Evolutionary conservation across 2,329 filamentous ascomycete genomes (phyloP), one percentile per base, ranked within the genome.

Genomic region (Gaeumannomyces sp.): DNA sequence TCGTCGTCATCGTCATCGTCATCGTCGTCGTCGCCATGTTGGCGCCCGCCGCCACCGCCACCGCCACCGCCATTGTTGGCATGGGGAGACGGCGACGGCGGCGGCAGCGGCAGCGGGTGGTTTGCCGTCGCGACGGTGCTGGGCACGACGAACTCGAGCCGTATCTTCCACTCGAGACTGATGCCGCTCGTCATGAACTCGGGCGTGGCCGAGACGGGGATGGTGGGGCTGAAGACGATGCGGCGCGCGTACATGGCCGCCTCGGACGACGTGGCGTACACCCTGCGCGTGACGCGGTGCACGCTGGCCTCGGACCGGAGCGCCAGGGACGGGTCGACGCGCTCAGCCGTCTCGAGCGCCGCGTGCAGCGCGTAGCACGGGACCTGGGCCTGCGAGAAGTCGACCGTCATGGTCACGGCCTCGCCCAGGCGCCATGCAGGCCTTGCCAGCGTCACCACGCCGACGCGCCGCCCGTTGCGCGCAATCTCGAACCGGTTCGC

Each of bases 401-500:
- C 93, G 66, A 99, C 85, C 0, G 88, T 90, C 69, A 92, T 89
- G 16, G 88, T 91, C 59, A 98, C 87, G 0, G 89, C 88, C 76
- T 99, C 95, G 66, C 95, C 95, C 1, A 99, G 81, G 59, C 93
- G 85, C 78, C 96, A 97, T 0, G 93, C 88, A 0, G 95, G 92
- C 13, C 95, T 88, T 6, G 93, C 90, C 38, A 99, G 84, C 77
- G 93, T 93, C 64, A 99, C 86, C 7, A 96, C 92, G 3, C 91
- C 94, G 16, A 99, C 93, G n/a, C 89, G 89, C 65, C 89, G 88
- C n/a, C 93, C 93, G 72, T 93, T 93, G 19, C 94, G 90, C 16
- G 94, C 89, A 73, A 99, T 98, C 73, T 97, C 93, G 74, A 98
- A 99, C 56, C 93, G 88, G 72, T 97, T 97, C n/a, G 89, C 86